Percentiles rank a stretch among this genome's conserved stretches.
Conservation (phyloP, 2,329 filamentous ascomycete genomes). For the Trichoderma afroharzianum region DNA sequence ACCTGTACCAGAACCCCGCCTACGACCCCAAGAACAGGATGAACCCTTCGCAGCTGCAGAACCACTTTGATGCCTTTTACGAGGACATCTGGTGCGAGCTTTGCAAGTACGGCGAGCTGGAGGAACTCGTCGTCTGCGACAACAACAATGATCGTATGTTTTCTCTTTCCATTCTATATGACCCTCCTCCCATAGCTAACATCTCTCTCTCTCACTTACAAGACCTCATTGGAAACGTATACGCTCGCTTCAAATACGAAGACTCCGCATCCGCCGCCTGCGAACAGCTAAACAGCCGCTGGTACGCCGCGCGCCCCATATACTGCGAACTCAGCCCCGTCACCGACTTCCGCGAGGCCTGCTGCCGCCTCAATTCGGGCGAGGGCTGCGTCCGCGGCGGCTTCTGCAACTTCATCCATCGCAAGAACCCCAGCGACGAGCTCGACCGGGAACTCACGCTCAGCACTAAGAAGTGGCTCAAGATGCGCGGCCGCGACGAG, state of each 20-base stretch:
- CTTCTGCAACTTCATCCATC: slow-evolving; percentile 99
- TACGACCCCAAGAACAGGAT: slow-evolving; percentile 97
- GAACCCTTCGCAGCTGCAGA: slow-evolving; percentile 93
- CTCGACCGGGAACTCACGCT: slow-evolving; percentile 84
- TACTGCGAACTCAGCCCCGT: slow-evolving; percentile 97
- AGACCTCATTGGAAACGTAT: slow-evolving; percentile 98
- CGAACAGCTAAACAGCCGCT: slow-evolving; percentile 88
- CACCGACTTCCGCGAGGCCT: slow-evolving; percentile 96
- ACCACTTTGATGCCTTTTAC: slow-evolving; percentile 99
- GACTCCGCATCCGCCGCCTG: slow-evolving; percentile 90
- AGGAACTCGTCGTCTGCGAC: slow-evolving; percentile 97
- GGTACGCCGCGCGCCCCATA: slow-evolving; percentile 95
- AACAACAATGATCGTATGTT: slow-evolving; percentile 94
- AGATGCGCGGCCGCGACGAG: slow-evolving; percentile 76
- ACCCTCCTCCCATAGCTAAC: background rate
- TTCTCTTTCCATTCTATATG: background rate
- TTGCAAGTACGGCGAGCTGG: slow-evolving; percentile 96
- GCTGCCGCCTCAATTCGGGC: slow-evolving; percentile 88
- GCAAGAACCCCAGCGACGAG: slow-evolving; percentile 89
- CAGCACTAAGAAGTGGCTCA: slow-evolving; percentile 94
- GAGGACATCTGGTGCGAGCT: slow-evolving; percentile 99
- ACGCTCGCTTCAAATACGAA: slow-evolving; percentile 99
- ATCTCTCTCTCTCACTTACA: background rate
- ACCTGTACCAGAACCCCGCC: slow-evolving; percentile 97
- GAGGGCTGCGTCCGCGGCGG: slow-evolving; percentile 94